Evolutionary conservation across 768 basidiomycete species (phyloP), one percentile per base, ranked within the genome.

Genomic region (Pleurotus cornucopiae): DNA sequence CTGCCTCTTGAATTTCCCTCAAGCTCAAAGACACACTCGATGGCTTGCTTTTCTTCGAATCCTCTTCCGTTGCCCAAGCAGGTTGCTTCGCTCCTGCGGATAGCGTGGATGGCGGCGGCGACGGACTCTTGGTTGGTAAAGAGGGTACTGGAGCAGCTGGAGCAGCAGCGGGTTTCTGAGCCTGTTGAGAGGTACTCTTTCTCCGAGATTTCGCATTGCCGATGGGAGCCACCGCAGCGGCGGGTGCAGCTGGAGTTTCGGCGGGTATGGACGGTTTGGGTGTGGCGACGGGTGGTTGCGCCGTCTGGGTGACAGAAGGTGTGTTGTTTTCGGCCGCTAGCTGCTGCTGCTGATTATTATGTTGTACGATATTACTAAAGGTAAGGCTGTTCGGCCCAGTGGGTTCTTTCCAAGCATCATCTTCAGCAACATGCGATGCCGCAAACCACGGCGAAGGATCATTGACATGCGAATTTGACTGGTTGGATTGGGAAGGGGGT

Each of bases 1-100:
- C 97, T 2, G 88, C 86, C 62, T 97, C 94, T 68, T 99, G 97
- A 46, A 99, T 99, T 56, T 98, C 94, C 55, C 94, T 86, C 38
- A 99, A 73, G 59, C 90, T 91, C 38, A 87, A 74, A 20, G 86
- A 72, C 4, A 71, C 62, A 13, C 69, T 69, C 12, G 71, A 64
- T 5, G 68, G 62, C 66, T 78, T 77, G 46, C 74, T 67, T 66
- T 84, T 85, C 69, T 83, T 83, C 39, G 73, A 72, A 12, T 90
- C 89, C 40, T 90, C 86, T 34, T 86, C 86, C 58, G 81, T 82
- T 16, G 78, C 74, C 86, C 89, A 90, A 13, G 83, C 80, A 44
- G 79, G 38, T 20, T 55, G 58, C n/a, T 12, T 38, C 14, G 23
- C 9, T 37, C 57, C 11, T 12, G 45, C 13, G n/a, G 34, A 12